Evolutionary conservation across 257 asterid species (phyloP).

Genomic region (Plantago elongata): DNA sequence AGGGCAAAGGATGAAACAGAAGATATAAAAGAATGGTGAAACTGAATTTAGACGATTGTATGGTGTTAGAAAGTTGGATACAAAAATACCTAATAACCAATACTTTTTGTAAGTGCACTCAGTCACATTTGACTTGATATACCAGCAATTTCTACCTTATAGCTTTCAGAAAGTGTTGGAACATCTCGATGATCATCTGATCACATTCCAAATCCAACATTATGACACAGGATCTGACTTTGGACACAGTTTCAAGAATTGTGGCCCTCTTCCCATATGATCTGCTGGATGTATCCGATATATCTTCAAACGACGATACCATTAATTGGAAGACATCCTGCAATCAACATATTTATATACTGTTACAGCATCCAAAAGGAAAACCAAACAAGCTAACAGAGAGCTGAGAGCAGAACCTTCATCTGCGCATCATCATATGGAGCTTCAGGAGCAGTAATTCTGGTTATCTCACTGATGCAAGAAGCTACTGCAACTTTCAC

Average conservation of each 20-base stretch:
- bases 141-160: constrained; percentile 50
- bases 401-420: constrained; percentile 51
- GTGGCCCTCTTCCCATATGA: constrained; percentile 64
- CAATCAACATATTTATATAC: constrained; percentile 24
- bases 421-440: constrained; percentile 91
- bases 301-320: constrained; percentile 77
- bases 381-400: constrained; percentile 2
- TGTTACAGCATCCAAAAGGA: constrained; percentile 20
- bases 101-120: no score
- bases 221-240: constrained; percentile 91
- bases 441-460: constrained; percentile 98
- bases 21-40: no score
- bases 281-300: constrained; percentile 67
- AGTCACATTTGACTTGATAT: no score
- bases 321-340: constrained; percentile 89
- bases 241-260: constrained; percentile 92
- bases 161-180: constrained; percentile 65
- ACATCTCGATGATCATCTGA: constrained; percentile 78
- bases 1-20: no score
- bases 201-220: constrained; percentile 99
- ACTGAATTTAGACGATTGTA: no score
- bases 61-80: no score
- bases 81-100: no score
- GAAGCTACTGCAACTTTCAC: constrained; percentile 91
- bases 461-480: constrained; percentile 91